Evolutionary conservation across 164 flowering plant genomes (phyloP).

Genomic region (Pachysandra terminalis): DNA sequence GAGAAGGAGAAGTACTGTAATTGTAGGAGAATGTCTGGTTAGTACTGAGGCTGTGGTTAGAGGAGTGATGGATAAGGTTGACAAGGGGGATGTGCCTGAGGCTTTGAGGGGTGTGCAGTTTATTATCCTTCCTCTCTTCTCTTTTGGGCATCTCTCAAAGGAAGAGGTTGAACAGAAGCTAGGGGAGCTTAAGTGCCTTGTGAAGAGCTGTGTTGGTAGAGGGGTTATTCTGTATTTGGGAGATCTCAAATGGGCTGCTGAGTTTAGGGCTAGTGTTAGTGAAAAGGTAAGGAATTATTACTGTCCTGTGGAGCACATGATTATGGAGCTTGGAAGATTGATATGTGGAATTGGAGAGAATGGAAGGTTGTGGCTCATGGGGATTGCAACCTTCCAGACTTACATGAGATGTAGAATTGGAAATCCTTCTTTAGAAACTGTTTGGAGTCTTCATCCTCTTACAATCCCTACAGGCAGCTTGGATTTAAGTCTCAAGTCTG

Average conservation of each 20-base stretch:
- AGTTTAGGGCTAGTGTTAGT: conserved; percentile 42
- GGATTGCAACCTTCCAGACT: conserved; percentile 71
- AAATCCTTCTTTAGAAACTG: conserved; percentile 63
- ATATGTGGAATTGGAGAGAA: conserved; percentile 41
- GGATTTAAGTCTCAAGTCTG: conserved; percentile 67
- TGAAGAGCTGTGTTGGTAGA: conserved; percentile 37
- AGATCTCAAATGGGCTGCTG: conserved; percentile 80
- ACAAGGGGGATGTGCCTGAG: conserved; percentile 57
- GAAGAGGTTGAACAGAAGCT: conserved; percentile 66
- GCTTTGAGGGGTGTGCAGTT: conserved; percentile 51
- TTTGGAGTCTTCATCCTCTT: conserved; percentile 74
- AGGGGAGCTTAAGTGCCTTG: conserved; percentile 51
- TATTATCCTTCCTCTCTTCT: conserved; percentile 43
- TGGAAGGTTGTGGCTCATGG: conserved; percentile 73
- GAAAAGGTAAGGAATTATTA: conserved; percentile 41
- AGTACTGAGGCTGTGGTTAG: conserved; percentile 54
- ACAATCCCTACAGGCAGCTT: conserved; percentile 68
- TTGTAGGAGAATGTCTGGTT: conserved; percentile 63
- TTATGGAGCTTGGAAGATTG: conserved; percentile 74
- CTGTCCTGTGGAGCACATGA: conserved; percentile 68
- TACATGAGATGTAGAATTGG: conserved; percentile 69
- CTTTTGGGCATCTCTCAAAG: conserved; percentile 41
- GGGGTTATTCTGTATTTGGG: conserved; percentile 76
- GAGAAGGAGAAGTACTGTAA: conserved; percentile 47
- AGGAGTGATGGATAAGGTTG: conserved; percentile 57